Base-by-base conservation (phyloP, 1,284 basidiomycete species). In the Trichosporon ovoides region DNA sequence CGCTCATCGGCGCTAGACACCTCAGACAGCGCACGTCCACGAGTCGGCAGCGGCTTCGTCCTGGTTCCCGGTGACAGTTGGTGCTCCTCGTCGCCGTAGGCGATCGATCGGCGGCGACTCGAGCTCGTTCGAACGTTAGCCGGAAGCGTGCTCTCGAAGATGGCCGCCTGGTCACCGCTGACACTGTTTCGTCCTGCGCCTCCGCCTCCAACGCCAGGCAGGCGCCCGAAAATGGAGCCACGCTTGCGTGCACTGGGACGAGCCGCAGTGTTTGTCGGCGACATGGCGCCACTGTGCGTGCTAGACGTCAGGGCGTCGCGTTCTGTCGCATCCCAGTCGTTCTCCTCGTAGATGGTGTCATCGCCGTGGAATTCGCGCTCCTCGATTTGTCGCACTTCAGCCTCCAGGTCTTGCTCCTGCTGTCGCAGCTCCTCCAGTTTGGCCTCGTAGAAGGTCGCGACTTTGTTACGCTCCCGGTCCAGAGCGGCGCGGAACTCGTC, bases 391-490 rank as follows among this genome's bases (percentile, higher is more conserved):
- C 78, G 71, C 6, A 92, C 80, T 38, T 87, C 83, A n/a, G 82
- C 82, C 66, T 88, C 85, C 38, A 95, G 73, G 18, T 83, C 80
- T 1, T 80, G 78, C 7, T 89, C 78, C 31, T 88, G 85, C 2
- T 82, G 81, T 13, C 84, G 69, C 1, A 94, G 74, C 59, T 93
- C 88, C 37, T 81, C 83, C 68, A 88, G 85, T 74, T 93, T 90
- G 7, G 79, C 69, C 57, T 83, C 82, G 76, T 97, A 98, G 74
- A 98, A 98, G 0, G 80, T 63, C 31, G 81, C 80, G 20, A 98
- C 87, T 81, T 95, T 98, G 70, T 81, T 79, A 40, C 95, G 80
- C 70, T 98, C 93, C 58, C 83, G 81, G 73, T 96, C 88, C 34
- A 97, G 82, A 0, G 93, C 81, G 0, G 86, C 84, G 12, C 82